Conservation (phyloP, 495 filamentous ascomycete species). For the Hapsidospora chrysogenum region DNA sequence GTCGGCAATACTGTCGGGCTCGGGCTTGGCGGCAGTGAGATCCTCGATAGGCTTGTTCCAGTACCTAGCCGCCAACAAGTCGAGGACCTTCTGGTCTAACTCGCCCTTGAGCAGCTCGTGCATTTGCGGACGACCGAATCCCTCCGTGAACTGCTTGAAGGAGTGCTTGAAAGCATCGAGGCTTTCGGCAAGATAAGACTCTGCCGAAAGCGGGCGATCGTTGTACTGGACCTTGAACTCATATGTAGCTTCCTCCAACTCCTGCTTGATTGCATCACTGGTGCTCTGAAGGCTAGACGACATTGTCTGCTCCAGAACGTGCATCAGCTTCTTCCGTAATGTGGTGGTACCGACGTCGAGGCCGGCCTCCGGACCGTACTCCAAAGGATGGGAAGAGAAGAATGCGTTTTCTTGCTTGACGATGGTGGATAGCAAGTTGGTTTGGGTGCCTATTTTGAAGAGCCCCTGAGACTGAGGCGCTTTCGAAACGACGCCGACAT, state of each 20-base stretch:
- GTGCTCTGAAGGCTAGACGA: slow-evolving; percentile 74
- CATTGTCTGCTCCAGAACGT: slow-evolving; percentile 94
- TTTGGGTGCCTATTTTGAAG: slow-evolving; percentile 71
- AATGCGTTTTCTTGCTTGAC: slow-evolving; percentile 75
- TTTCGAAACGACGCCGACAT: slow-evolving; percentile 85
- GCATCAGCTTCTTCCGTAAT: slow-evolving; percentile 88
- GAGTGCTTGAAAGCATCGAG: slow-evolving; percentile 95
- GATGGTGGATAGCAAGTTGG: slow-evolving; percentile 67
- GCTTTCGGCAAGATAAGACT: slow-evolving; percentile 89
- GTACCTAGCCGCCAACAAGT: slow-evolving; percentile 85
- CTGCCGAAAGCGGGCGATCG: slow-evolving; percentile 82
- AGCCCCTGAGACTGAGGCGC: slow-evolving; percentile 53
- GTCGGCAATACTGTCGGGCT: slow-evolving; percentile 56
- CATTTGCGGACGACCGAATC: slow-evolving; percentile 80
- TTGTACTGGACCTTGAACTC: slow-evolving; percentile 99
- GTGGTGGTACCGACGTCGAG: slow-evolving; percentile 69
- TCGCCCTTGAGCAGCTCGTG: slow-evolving; percentile 79
- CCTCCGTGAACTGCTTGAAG: slow-evolving; percentile 80
- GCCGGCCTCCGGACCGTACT: slow-evolving; percentile 58
- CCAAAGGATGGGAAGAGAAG: slow-evolving; percentile 67
- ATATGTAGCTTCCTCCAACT: slow-evolving; percentile 93
- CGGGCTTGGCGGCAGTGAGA: slow-evolving; percentile 39
- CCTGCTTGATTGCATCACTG: slow-evolving; percentile 79
- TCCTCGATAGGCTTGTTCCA: slow-evolving; percentile 95
- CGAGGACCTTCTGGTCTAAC: slow-evolving; percentile 86